These are phyloP conservation scores for Macadamia integrifolia DNA, from an alignment of 164 flowering plant genomes.

Conservation along the genomic window DNA sequence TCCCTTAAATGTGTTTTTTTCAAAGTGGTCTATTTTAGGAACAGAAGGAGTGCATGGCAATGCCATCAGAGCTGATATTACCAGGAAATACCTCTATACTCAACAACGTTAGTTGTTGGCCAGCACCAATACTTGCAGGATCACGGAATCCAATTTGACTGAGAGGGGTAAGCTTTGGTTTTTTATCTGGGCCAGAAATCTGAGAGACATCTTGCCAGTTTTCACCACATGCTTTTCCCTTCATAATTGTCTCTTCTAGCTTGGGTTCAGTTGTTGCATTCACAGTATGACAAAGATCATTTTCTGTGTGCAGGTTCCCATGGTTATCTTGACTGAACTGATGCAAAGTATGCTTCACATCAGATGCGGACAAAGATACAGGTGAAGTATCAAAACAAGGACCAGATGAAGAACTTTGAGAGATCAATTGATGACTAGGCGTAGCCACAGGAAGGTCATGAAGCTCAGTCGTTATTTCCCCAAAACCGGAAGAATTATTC, in stretches of 20 bases:
- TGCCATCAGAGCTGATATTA: neutral
- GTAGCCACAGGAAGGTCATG: constrained; percentile 14
- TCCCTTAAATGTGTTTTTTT: neutral
- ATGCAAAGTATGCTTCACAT: constrained; percentile 12
- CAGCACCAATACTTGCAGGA: constrained; percentile 85
- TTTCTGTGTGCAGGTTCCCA: constrained; percentile 11
- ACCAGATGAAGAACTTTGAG: constrained; percentile 22
- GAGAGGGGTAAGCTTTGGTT: constrained; percentile 68
- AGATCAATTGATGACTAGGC: constrained; percentile 11
- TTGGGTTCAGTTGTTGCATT: neutral
- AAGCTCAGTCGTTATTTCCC: neutral
- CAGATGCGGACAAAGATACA: constrained; percentile 15
- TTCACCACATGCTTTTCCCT: constrained; percentile 15
- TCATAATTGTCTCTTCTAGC: constrained; percentile 15
- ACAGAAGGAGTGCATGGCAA: neutral
- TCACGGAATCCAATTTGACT: constrained; percentile 95
- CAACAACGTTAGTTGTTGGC: constrained; percentile 80
- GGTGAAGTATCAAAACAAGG: constrained; percentile 11
- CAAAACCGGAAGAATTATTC: constrained; percentile 2
- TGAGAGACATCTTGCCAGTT: constrained; percentile 64
- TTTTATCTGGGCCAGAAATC: constrained; percentile 71
- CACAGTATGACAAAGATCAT: constrained; percentile 6
- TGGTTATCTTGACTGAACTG: constrained; percentile 17
- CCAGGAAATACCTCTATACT: constrained; percentile 68
- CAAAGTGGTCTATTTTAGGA: neutral